Evolutionary conservation across 2,329 filamentous ascomycete species (phyloP), one percentile per base, ranked within the genome.

Genomic region (Exophiala sideris): DNA sequence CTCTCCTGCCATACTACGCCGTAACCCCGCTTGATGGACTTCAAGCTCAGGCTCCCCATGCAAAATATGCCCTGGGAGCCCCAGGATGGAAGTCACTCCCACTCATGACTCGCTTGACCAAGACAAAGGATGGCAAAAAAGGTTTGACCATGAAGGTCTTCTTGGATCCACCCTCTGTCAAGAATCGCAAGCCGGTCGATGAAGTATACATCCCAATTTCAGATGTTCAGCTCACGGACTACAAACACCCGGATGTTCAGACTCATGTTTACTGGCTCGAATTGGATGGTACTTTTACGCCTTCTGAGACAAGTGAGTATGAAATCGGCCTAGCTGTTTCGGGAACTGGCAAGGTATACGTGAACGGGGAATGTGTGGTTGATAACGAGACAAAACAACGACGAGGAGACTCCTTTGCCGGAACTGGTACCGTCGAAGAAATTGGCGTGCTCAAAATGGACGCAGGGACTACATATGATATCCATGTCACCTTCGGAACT

Each of bases 261-360:
- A 74, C 75, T 2, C 61, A 68, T 18, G 69, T 79, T 1, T 86
- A 79, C 76, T 86, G 82, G 53, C 80, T 79, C 29, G 79, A 84
- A 47, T 75, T 86, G 60, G 83, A 86, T 60, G 82, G 82, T 18
- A 76, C 73, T 3, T 76, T 85, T 46, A 79, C 80, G 1, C 79
- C 84, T 1, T 79, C 85, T 3, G 79, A 84, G 58, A 80, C 82
- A 59, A 77, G 77, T 38, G 71, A 77, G 1, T 87, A 83, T 67
- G 83, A 87, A 64, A 80, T 88, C 52, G 81, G 84, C n/a, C 73
- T 86, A 21, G 81, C 82, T 4, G 84, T 87, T 6, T 79, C 79
- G 40, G 85, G 85, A 21, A 84, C 82, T 1, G 84, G 83, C n/a
- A 82, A 81, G 60, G 73, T 87, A 9, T 84, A 79, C 60, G 76